Percentiles rank a stretch among this genome's conserved stretches.
Evolutionary conservation across 2,329 filamentous ascomycete species (phyloP).

Genomic region (Fusarium sp.): DNA sequence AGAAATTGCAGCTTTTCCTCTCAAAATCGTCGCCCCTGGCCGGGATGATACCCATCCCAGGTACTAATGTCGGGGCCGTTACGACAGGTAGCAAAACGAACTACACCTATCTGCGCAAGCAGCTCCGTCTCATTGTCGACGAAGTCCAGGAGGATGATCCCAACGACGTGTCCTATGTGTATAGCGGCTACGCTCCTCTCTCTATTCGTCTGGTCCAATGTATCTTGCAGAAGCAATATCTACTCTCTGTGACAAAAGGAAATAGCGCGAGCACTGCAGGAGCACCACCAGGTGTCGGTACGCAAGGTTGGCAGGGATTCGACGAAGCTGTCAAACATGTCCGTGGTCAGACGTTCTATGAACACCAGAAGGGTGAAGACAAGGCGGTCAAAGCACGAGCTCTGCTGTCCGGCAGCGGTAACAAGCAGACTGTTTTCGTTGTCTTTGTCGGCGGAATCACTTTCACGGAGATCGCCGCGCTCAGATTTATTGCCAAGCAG

Average conservation of each 20-base stretch:
- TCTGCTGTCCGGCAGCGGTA: constrained; percentile 80
- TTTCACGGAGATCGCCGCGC: constrained; percentile 92
- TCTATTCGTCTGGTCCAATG: constrained; percentile 93
- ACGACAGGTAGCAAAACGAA: constrained; percentile 81
- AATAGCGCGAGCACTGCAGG: constrained; percentile 54
- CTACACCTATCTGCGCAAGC: constrained; percentile 87
- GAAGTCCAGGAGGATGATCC: constrained; percentile 96
- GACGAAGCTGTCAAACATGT: constrained; percentile 92
- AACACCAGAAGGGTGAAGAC: constrained; percentile 91
- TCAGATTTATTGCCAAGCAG: constrained; percentile 88
- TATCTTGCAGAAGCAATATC: constrained; percentile 88
- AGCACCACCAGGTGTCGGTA: constrained; percentile 62
- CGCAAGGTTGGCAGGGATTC: constrained; percentile 91
- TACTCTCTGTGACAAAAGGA: constrained; percentile 76
- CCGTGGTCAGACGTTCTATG: constrained; percentile 88
- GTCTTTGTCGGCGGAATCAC: constrained; percentile 98
- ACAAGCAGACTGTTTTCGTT: constrained; percentile 89
- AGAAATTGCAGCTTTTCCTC: constrained; percentile 88
- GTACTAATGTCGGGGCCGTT: constrained; percentile 56
- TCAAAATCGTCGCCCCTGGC: constrained; percentile 80
- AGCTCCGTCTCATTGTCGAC: constrained; percentile 89
- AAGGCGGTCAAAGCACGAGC: constrained; percentile 89
- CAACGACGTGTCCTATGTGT: constrained; percentile 96
- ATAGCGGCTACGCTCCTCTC: constrained; percentile 94
- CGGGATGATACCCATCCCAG: constrained; percentile 82